Base-by-base conservation (phyloP, 2,329 filamentous ascomycete genomes). In the Botrytis fabae region DNA sequence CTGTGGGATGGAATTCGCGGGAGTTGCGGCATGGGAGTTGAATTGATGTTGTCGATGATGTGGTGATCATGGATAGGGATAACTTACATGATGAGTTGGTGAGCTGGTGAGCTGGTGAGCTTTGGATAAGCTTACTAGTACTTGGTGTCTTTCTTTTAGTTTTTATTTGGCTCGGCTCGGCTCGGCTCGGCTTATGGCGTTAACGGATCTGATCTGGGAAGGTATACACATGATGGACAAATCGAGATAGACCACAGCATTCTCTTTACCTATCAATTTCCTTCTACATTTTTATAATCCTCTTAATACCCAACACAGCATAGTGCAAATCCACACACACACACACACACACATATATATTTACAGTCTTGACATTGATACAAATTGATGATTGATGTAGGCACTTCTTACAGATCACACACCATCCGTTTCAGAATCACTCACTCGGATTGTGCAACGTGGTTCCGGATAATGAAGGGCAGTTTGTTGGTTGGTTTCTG, bases 21-120 rank as follows among this genome's bases (percentile, higher is more conserved):
- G 79, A n/a, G 73, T 81, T 68, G 75, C 74, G 25, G 76, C 72
- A 22, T 81, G 80, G 80, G 78, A 79, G 22, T 73, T 81, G 71
- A 77, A 78, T 61, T 80, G 4, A 48, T 16, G 8, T 18, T 20
- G 16, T 12, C 25, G 25, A 7, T 69, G n/a, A 10, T 48, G 1
- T 10, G 42, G 8, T 32, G 22, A 10, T 69, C 2, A 12, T 59
- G 7, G 28, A 22, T 18, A 14, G 20, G 20, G 10, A 42, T 44
- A 20, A 20, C 38, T 42, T 46, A 6, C 5, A 22, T 46, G 42
- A 35, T 46, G 44, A n/a, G 25, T 7, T n/a, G 48, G 25, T 51
- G 38, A 35, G 35, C 35, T 32, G 35, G 35, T 38, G 48, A 8
- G 28, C 18, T 28, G 4, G 38, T 40, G 16, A 63, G n/a, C 14